Percentiles rank a stretch among this genome's conserved stretches.
phyloP scores from a whole-genome alignment of 1,284 basidiomycete genomes.

The Uromyces viciae-fabae region DNA sequence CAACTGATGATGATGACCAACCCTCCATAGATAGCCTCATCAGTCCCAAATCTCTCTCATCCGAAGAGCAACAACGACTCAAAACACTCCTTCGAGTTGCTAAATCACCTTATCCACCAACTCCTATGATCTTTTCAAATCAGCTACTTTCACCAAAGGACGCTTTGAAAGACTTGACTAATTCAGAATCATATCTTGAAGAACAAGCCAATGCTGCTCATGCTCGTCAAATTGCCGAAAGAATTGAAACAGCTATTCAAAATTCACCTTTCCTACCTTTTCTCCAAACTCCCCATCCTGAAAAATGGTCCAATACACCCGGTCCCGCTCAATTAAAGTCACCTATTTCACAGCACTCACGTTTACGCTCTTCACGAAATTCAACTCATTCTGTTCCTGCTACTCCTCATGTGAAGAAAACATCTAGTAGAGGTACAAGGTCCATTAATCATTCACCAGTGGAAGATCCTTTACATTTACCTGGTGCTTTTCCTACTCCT shows the following conservation, averaged over 20 bases:
- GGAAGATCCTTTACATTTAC: not conserved
- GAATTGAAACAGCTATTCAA: conserved; percentile 24
- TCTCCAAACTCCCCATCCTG: not conserved
- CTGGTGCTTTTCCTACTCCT: conserved; percentile 13
- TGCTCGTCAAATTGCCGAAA: not conserved
- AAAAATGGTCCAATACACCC: not conserved
- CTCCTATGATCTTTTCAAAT: not conserved
- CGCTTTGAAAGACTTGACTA: not conserved
- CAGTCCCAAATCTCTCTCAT: conserved; percentile 2
- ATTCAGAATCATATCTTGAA: not conserved
- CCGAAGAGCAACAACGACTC: conserved; percentile 18
- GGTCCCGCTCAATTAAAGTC: not conserved
- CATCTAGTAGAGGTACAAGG: not conserved
- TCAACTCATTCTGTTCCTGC: not conserved
- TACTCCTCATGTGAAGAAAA: not conserved
- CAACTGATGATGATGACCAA: not conserved
- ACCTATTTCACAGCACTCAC: conserved; percentile 8
- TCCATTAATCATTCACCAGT: not conserved
- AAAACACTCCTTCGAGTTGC: conserved; percentile 27
- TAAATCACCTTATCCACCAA: not conserved
- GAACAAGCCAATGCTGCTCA: conserved; percentile 5
- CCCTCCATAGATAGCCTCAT: not conserved
- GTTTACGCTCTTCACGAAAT: not conserved
- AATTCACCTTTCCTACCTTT: conserved; percentile 19
- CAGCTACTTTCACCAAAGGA: not conserved